These are phyloP conservation scores for Podaxis sp. DNA, from an alignment of 768 basidiomycete species.

Conservation along the genomic window DNA sequence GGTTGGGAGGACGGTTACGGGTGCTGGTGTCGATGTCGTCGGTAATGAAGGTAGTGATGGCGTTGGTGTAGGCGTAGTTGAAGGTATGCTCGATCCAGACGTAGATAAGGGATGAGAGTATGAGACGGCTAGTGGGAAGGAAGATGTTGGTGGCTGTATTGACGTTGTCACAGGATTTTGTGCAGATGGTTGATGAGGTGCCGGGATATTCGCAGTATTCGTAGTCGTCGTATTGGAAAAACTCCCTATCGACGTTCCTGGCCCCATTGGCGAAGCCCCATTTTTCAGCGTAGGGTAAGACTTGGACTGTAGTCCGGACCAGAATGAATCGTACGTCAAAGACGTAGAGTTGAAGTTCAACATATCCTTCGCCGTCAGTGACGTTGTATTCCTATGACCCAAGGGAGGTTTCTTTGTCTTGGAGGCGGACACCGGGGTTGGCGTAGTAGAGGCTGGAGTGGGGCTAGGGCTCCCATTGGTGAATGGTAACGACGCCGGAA, in stretches of 20 bases:
- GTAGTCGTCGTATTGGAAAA: not conserved
- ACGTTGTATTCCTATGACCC: not conserved
- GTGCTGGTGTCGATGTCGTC: too few species aligned
- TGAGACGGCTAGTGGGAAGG: not conserved
- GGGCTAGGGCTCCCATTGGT: not conserved
- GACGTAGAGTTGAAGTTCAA: slow-evolving; percentile 2
- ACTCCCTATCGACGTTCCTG: not conserved
- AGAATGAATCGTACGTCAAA: slow-evolving; percentile 13
- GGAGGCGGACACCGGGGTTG: not conserved
- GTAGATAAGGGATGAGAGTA: not conserved
- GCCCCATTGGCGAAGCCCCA: not conserved
- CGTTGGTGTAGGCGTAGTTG: not conserved
- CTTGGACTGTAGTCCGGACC: slow-evolving; percentile 13
- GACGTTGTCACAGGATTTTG: not conserved
- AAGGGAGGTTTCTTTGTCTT: not conserved
- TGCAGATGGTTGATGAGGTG: not conserved
- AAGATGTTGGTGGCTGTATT: not conserved
- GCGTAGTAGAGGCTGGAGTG: not conserved
- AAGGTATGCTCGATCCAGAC: not conserved
- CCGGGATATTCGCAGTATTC: not conserved
- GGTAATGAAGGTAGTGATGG: not conserved
- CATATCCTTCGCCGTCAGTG: slow-evolving; percentile 4
- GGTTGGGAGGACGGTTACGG: too few species aligned
- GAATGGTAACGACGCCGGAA: not conserved
- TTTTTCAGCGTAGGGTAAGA: slow-evolving; percentile 3